Evolutionary conservation across 768 basidiomycete genomes (phyloP).

Genomic region (Collybiopsis confluens): DNA sequence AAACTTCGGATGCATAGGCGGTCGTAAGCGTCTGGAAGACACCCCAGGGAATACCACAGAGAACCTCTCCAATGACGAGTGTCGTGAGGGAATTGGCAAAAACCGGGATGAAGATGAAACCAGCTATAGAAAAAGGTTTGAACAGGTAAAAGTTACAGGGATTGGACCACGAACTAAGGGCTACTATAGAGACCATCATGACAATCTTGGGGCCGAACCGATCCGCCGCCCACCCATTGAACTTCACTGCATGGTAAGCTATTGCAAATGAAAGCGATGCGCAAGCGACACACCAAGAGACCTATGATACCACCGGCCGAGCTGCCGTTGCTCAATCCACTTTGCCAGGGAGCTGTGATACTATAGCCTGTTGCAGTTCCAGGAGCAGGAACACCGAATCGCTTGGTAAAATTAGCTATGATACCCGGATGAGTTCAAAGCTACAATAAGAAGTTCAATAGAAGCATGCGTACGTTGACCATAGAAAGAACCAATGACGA

Average conservation of each 20-base stretch:
- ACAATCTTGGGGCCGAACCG: slow-evolving; percentile 16
- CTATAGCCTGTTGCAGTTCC: slow-evolving; percentile 7
- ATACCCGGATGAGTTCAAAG: slow-evolving; percentile 7
- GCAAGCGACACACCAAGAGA: slow-evolving; percentile 10
- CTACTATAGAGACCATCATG: slow-evolving; percentile 15
- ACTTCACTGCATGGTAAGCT: not conserved
- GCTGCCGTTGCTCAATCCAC: slow-evolving; percentile 16
- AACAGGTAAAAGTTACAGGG: too few relatives aligned
- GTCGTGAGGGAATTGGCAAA: slow-evolving; percentile 14
- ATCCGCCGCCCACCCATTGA: slow-evolving; percentile 17
- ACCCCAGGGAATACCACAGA: not conserved
- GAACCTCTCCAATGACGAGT: not conserved
- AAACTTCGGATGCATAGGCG: slow-evolving; percentile 20
- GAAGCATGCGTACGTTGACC: not conserved
- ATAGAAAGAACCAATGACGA: slow-evolving; percentile 14
- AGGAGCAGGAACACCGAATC: slow-evolving; percentile 15
- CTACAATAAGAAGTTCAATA: slow-evolving; percentile 7
- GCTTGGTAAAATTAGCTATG: slow-evolving; percentile 13
- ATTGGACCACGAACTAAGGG: slow-evolving; percentile 13
- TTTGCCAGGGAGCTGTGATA: slow-evolving; percentile 19
- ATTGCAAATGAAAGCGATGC: not conserved
- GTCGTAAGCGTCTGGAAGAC: slow-evolving; percentile 21
- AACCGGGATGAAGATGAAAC: slow-evolving; percentile 15
- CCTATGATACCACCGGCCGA: slow-evolving; percentile 19
- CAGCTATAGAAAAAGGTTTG: too few relatives aligned